Conservation (phyloP, 306 rosid species). For the Glycyrrhiza uralensis region DNA sequence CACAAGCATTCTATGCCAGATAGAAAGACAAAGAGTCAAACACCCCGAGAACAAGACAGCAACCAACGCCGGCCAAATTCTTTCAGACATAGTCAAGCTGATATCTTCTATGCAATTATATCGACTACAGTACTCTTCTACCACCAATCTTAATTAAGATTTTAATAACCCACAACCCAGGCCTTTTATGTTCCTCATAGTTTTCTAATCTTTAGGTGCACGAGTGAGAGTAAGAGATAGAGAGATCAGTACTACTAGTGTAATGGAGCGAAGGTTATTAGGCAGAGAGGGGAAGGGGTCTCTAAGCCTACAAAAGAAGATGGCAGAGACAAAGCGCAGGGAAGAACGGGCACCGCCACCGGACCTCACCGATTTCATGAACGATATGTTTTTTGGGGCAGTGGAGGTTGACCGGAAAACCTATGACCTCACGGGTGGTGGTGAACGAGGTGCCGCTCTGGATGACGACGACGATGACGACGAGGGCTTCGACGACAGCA, state of each 20-base stretch:
- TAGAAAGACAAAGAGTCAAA: background rate
- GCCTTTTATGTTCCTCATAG: background rate
- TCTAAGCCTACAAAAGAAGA: constrained; percentile 34
- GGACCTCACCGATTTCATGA: constrained; percentile 82
- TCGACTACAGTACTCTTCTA: background rate
- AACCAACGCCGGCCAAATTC: constrained; percentile 35
- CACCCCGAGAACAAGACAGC: constrained; percentile 28
- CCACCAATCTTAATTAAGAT: background rate
- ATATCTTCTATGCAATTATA: constrained; percentile 42
- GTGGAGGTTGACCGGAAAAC: constrained; percentile 24
- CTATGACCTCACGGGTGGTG: constrained; percentile 56
- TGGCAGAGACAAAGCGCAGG: constrained; percentile 22
- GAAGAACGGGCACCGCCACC: constrained; percentile 42
- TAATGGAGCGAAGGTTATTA: constrained; percentile 25
- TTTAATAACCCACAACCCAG: background rate
- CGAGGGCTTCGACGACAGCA: constrained; percentile 44
- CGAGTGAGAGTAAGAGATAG: background rate
- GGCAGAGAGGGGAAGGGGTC: constrained; percentile 38
- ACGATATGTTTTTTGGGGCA: constrained; percentile 73
- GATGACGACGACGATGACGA: constrained; percentile 14
- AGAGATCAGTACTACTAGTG: background rate
- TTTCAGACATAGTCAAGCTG: constrained; percentile 22
- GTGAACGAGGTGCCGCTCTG: background rate
- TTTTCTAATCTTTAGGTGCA: background rate
- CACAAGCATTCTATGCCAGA: background rate